These are phyloP conservation scores for Candolleomyces eurysporus DNA, from an alignment of 768 basidiomycete genomes.

Conservation along the genomic window DNA sequence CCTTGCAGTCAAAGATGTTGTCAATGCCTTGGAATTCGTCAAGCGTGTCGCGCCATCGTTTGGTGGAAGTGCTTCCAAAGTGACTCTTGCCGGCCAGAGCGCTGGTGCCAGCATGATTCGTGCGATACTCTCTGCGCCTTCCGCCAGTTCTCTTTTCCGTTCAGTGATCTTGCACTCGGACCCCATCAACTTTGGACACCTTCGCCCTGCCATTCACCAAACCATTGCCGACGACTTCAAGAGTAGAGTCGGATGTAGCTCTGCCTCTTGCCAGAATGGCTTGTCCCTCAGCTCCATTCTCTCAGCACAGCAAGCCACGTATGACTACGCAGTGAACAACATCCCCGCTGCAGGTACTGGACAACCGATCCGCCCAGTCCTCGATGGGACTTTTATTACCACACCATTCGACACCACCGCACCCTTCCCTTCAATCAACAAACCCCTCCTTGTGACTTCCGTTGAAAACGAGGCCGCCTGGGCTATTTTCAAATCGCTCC, in stretches of 20 bases:
- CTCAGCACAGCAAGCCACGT: conserved; percentile 46
- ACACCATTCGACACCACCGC: conserved; percentile 60
- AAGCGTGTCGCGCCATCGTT: conserved; percentile 56
- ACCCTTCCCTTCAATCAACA: conserved; percentile 56
- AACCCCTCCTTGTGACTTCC: conserved; percentile 70
- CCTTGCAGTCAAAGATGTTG: conserved; percentile 66
- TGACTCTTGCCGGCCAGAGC: conserved; percentile 83
- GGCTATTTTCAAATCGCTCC: conserved; percentile 51
- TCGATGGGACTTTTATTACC: conserved; percentile 68
- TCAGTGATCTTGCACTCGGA: conserved; percentile 85
- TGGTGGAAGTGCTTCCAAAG: conserved; percentile 60
- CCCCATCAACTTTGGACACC: conserved; percentile 80
- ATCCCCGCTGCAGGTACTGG: conserved; percentile 52
- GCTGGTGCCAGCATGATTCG: conserved; percentile 78
- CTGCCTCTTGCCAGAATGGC: conserved; percentile 47
- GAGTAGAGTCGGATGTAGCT: conserved; percentile 41
- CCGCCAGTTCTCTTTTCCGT: conserved; percentile 68
- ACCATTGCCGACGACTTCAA: conserved; percentile 55
- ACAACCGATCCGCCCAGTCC: conserved; percentile 65
- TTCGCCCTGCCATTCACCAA: conserved; percentile 51
- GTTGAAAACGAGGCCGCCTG: conserved; percentile 70
- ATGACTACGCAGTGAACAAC: conserved; percentile 38
- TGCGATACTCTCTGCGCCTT: conserved; percentile 70
- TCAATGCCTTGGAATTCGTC: conserved; percentile 65
- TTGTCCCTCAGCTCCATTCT: conserved; percentile 54